Evolutionary conservation across 1,284 basidiomycete species (phyloP), one percentile per base, ranked within the genome.

Genomic region (Rhodotorula sp.): DNA sequence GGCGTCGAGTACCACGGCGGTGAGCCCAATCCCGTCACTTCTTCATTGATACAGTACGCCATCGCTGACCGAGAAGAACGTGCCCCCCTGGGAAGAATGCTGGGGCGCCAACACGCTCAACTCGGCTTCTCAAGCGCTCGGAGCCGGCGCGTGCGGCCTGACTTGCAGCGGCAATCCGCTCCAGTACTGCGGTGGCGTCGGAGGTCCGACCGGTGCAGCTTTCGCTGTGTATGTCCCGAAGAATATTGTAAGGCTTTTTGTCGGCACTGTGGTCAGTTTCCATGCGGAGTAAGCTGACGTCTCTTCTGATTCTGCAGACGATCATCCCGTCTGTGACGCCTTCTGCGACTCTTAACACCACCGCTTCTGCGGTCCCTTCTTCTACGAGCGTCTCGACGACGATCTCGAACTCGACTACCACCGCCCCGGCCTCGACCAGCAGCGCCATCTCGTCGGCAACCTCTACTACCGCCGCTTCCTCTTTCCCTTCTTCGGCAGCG

Each of bases 21-120:
- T 48, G n/a, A 18, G 52, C 28, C 28, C 28, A 2, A 28, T 28
- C 28, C 28, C 28, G n/a, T 1, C 8, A 5, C 3, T 1, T 15
- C 19, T 26, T 14, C 34, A 14, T 15, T 12, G 12, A 23, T 15
- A 2, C 5, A 23, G 23, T 55, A 10, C 5, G 12, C 12, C 23
- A 1, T 26, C 7, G 21, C 50, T 26, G 52, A 23, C 15, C 14
- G 15, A 12, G 26, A 5, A 10, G n/a, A 14, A 4, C 21, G 31
- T 3, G 8, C 8, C 2, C 28, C 28, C 3, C 28, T 28, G 2
- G 15, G 23, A 28, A 54, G 73, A 75, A 43, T 72, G 70, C 56
- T 75, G 70, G 70, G 73, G 62, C 7, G 70, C 47, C 26, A 72
- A 75, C 64, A 48, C 56, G 14, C 64, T 75, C 34, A 66, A 34